Evolutionary conservation across 2,329 filamentous ascomycete genomes (phyloP).

Genomic region (Diaporthe vaccinii): DNA sequence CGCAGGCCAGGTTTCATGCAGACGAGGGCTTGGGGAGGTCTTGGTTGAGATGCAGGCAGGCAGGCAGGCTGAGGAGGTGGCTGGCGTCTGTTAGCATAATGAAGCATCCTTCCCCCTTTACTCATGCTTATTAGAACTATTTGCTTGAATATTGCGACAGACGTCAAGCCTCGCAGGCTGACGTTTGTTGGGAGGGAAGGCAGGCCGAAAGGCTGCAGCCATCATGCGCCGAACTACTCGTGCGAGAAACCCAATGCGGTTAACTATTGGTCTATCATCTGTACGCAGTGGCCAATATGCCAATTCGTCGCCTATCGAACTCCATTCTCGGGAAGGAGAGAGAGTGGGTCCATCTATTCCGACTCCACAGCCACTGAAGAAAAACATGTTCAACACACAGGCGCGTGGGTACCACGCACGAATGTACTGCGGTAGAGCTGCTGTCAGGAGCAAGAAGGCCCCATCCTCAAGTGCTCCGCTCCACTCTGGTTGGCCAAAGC

Average conservation of each 20-base stretch:
- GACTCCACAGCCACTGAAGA: conserved; percentile 14
- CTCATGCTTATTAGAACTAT: not conserved
- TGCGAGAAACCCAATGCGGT: conserved; percentile 4
- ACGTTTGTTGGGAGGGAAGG: conserved; percentile 5
- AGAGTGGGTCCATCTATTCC: conserved; percentile 9
- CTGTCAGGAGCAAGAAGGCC: not conserved
- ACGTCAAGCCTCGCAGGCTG: not conserved
- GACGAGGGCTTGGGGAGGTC: not conserved
- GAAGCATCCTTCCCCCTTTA: not conserved
- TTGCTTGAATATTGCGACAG: conserved; percentile 8
- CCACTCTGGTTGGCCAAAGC: conserved; percentile 16
- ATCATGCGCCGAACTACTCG: conserved; percentile 9
- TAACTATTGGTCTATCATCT: conserved; percentile 11
- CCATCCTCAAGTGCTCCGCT: not conserved
- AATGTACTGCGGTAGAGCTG: not conserved
- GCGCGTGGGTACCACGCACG: not conserved
- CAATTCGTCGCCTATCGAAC: conserved; percentile 5
- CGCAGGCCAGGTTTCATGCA: conserved; percentile 22
- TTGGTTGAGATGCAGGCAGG: not conserved
- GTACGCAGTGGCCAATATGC: conserved; percentile 5
- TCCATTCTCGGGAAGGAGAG: not conserved
- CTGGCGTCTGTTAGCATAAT: conserved; percentile 7
- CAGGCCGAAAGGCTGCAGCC: not conserved
- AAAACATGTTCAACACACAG: not conserved
- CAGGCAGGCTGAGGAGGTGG: not conserved